These are phyloP conservation scores for Kluyveromyces sp. DNA, from an alignment of 1,139 yeast genomes.

Conservation along the genomic window DNA sequence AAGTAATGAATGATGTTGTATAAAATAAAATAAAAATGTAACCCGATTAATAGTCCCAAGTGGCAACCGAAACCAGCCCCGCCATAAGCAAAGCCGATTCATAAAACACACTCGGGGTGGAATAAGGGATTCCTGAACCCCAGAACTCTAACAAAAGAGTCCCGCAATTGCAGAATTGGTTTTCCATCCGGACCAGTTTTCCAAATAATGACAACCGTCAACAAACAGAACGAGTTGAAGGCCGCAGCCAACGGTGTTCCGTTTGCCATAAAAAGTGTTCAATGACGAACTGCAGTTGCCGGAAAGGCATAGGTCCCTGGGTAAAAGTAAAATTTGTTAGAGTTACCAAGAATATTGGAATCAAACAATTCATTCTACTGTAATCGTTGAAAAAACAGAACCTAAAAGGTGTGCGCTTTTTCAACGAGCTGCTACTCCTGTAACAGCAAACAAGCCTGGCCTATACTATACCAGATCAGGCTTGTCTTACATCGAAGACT, in stretches of 20 bases:
- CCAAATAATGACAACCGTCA: slow-evolving; percentile 10
- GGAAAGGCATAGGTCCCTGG: slow-evolving; percentile 10
- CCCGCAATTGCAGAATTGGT: slow-evolving; percentile 1
- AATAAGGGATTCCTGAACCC: slow-evolving; percentile 9
- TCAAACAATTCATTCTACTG: background rate
- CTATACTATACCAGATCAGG: background rate
- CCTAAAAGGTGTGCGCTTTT: background rate
- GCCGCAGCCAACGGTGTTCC: slow-evolving; percentile 12
- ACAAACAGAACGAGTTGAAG: slow-evolving; percentile 7
- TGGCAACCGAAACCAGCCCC: slow-evolving; percentile 7
- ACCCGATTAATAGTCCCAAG: slow-evolving; percentile 17
- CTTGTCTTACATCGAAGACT: background rate
- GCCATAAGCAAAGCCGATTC: background rate
- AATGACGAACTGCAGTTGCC: slow-evolving; percentile 5
- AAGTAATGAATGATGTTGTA: background rate
- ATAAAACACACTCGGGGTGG: slow-evolving; percentile 13
- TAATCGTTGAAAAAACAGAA: background rate
- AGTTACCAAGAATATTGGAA: background rate
- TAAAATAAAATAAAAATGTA: slow-evolving; percentile 1
- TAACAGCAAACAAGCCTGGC: background rate
- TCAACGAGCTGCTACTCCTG: slow-evolving; percentile 4
- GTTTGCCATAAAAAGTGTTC: slow-evolving; percentile 4
- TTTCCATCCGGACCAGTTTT: slow-evolving; percentile 13
- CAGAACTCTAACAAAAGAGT: background rate
- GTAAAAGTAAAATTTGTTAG: background rate